Evolutionary conservation across 2,329 filamentous ascomycete genomes (phyloP).

Genomic region (Daldinia sp.): DNA sequence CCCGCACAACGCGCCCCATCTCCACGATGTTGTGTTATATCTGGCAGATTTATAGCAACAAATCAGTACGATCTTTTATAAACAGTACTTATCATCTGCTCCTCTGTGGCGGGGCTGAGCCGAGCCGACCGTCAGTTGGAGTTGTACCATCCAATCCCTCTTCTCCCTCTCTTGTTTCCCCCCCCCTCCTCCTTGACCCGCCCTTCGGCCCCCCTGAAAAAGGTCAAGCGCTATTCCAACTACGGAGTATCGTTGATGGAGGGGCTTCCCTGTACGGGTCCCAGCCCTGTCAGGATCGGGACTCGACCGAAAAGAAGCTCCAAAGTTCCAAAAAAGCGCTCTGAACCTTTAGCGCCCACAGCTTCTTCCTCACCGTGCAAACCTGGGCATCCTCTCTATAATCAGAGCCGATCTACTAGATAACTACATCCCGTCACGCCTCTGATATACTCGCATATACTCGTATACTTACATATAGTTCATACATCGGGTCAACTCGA

Average conservation of each 20-base stretch:
- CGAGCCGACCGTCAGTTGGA: constrained; percentile 22
- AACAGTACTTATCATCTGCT: constrained; percentile 12
- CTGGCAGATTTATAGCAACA: not conserved
- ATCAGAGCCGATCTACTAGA: constrained; percentile 16
- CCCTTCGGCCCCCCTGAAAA: not conserved
- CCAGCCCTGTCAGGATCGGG: constrained; percentile 19
- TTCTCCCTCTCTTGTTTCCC: not conserved
- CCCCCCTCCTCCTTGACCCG: not conserved
- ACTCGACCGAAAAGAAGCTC: constrained; percentile 27
- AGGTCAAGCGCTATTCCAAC: constrained; percentile 26
- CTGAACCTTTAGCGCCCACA: constrained; percentile 34
- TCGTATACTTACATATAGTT: not conserved
- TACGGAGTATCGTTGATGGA: constrained; percentile 26
- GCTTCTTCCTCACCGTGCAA: constrained; percentile 31
- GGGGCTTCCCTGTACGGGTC: constrained; percentile 18
- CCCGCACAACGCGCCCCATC: not conserved
- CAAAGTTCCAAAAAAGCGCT: constrained; percentile 10
- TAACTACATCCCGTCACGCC: not conserved
- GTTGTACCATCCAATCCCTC: constrained; percentile 3
- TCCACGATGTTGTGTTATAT: not conserved
- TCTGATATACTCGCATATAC: not conserved
- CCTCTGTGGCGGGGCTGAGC: constrained; percentile 29
- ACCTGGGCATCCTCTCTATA: constrained; percentile 19
- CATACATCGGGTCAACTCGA: constrained; percentile 1
- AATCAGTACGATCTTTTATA: not conserved